Evolutionary conservation across 169 alveolate species (phyloP).

Genomic region (Babesia sp.): DNA sequence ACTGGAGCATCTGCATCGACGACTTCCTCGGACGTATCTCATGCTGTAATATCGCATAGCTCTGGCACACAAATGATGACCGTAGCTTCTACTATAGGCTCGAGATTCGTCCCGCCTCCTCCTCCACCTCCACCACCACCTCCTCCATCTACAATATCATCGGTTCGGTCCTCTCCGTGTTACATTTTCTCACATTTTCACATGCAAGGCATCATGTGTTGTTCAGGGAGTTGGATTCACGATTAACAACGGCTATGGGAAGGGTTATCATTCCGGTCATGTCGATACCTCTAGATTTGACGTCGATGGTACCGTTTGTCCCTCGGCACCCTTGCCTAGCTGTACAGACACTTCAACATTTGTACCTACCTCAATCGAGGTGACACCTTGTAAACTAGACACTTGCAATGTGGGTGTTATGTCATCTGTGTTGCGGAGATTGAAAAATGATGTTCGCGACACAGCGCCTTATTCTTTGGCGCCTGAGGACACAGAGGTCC

Average conservation of each 20-base stretch:
- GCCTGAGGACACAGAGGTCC: not conserved
- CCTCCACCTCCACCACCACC: slow-evolving; percentile 9
- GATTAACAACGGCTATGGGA: not conserved
- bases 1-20: not conserved
- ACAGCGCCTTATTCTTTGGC: slow-evolving; percentile 37
- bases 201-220: not conserved
- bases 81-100: not conserved
- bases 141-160: slow-evolving; percentile 5
- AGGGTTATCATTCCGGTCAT: not conserved
- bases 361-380: not conserved
- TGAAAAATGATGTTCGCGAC: not conserved
- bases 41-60: not conserved
- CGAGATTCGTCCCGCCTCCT: not conserved
- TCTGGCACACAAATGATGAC: not conserved
- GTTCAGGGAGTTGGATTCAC: not conserved
- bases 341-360: not conserved
- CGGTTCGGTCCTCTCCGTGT: slow-evolving; percentile 14
- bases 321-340: not conserved
- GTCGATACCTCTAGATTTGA: not conserved
- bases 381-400: slow-evolving; percentile 28
- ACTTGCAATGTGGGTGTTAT: slow-evolving; percentile 55
- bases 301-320: not conserved
- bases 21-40: not conserved
- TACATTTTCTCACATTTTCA: not conserved
- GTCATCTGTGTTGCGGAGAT: slow-evolving; percentile 16